Evolutionary conservation across 345 rosid genomes (phyloP).

Genomic region (thale cress (Arabidopsis thaliana)): TAIR10.1 NC_003076.8:24390001-24390500

Average conservation of each 20-base stretch:
- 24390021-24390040: neutral
- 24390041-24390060: neutral
- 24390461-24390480: conserved; percentile 26
- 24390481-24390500: conserved; percentile 46
- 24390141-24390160: conserved; percentile 26
- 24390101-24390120: conserved; percentile 27
- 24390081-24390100: conserved; percentile 23
- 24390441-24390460: conserved; percentile 27
- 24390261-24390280: conserved; percentile 10
- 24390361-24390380: conserved; percentile 1
- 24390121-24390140: conserved; percentile 25
- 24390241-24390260: conserved; percentile 2
- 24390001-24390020: neutral
- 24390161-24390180: conserved; percentile 21
- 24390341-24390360: neutral
- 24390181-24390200: conserved; percentile 35
- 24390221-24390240: conserved; percentile 14
- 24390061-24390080: conserved; percentile 13
- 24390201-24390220: conserved; percentile 32
- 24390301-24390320: neutral
- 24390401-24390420: conserved; percentile 32
- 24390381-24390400: conserved; percentile 27
- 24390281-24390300: neutral
- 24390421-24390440: conserved; percentile 24
- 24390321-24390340: neutral